Evolutionary conservation across 1,284 basidiomycete genomes (phyloP).

Genomic region (Leccinum ponderosum): DNA sequence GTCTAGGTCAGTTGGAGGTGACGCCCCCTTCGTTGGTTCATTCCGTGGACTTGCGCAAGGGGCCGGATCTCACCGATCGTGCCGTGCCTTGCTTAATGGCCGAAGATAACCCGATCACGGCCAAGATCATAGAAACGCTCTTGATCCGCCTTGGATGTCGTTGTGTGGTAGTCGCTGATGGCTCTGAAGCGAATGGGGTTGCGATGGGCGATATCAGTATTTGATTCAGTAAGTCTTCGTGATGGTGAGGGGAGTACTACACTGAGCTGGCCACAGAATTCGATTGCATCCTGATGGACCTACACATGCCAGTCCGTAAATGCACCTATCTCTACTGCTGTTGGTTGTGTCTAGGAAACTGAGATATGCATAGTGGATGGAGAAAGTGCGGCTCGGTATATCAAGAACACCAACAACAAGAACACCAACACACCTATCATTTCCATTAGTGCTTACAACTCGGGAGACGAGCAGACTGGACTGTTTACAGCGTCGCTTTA

Average conservation of each 20-base stretch:
- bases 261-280: too few relatives aligned
- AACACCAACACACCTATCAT: conserved; percentile 90
- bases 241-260: not conserved
- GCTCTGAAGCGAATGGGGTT: conserved; percentile 94
- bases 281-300: too few relatives aligned
- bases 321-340: too few relatives aligned
- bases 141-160: conserved; percentile 91
- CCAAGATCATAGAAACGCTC: conserved; percentile 93
- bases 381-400: conserved; percentile 89
- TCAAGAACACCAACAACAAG: conserved; percentile 93
- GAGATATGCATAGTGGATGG: conserved; percentile 67
- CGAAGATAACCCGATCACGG: conserved; percentile 97
- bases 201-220: conserved; percentile 96
- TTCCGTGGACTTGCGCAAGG: conserved; percentile 72
- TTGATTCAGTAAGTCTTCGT: too few relatives aligned
- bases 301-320: too few relatives aligned
- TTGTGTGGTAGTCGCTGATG: conserved; percentile 92
- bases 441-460: conserved; percentile 84
- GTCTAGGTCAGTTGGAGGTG: conserved; percentile 51
- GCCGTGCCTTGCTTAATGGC: conserved; percentile 91
- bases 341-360: not conserved
- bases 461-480: conserved; percentile 69
- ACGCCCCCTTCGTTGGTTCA: conserved; percentile 79
- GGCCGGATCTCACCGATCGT: conserved; percentile 70
- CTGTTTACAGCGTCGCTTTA: conserved; percentile 85